Percentiles rank a stretch among this genome's conserved stretches.
Conservation (phyloP, 805 yeast species). For the Metschnikowia bowlesiae region DNA sequence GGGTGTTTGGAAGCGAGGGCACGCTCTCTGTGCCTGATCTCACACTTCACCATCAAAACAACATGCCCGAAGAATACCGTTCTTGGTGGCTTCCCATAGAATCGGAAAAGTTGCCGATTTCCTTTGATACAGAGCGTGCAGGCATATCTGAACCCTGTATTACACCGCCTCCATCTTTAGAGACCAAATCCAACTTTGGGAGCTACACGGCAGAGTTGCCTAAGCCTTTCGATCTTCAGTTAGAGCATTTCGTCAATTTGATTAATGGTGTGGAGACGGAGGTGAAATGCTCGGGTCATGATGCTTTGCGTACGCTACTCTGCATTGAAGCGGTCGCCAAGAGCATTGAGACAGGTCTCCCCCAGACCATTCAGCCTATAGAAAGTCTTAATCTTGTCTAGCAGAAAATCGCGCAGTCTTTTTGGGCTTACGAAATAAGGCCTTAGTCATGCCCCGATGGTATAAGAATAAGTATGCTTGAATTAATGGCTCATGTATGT, state of each 20-base stretch:
- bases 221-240: slow-evolving; percentile 37
- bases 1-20: slow-evolving; percentile 37
- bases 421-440: no score
- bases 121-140: neutral
- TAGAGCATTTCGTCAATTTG: slow-evolving; percentile 36
- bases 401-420: neutral
- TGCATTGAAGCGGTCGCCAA: slow-evolving; percentile 33
- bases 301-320: slow-evolving; percentile 31
- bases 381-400: slow-evolving; percentile 1
- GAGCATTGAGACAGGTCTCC: slow-evolving; percentile 29
- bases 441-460: no score
- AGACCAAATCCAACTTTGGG: slow-evolving; percentile 16
- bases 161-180: slow-evolving; percentile 32
- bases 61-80: slow-evolving; percentile 15
- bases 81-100: slow-evolving; percentile 29
- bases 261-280: slow-evolving; percentile 26
- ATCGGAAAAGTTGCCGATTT: slow-evolving; percentile 17
- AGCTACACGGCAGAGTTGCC: slow-evolving; percentile 8
- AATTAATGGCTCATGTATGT: neutral
- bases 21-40: slow-evolving; percentile 39
- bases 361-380: slow-evolving; percentile 14
- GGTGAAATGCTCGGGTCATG: slow-evolving; percentile 29
- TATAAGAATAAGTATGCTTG: neutral
- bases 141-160: slow-evolving; percentile 1
- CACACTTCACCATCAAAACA: slow-evolving; percentile 32